These are phyloP conservation scores for Daedalea quercina DNA, from an alignment of 768 basidiomycete genomes.

Conservation along the genomic window DNA sequence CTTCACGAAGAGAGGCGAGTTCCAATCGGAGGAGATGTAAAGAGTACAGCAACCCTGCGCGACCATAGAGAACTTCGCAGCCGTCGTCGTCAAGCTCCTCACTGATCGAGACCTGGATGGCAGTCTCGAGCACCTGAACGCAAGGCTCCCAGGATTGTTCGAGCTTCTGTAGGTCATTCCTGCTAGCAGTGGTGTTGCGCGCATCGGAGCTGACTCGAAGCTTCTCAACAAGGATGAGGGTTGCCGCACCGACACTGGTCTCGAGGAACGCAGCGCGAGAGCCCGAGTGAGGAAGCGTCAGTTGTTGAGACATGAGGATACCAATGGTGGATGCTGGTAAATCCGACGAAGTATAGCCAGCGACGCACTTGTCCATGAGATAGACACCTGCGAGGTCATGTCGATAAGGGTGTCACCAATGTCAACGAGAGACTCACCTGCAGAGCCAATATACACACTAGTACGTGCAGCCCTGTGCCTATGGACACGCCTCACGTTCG, in stretches of 20 bases:
- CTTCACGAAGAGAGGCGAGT: slow-evolving; percentile 4
- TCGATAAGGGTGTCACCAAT: background rate
- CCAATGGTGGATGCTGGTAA: slow-evolving; percentile 4
- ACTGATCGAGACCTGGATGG: slow-evolving; percentile 7
- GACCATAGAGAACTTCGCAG: slow-evolving; percentile 54
- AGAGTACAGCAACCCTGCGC: slow-evolving; percentile 50
- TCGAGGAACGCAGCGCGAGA: slow-evolving; percentile 21
- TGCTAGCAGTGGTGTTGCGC: slow-evolving; percentile 3
- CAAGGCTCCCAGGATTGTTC: slow-evolving; percentile 6
- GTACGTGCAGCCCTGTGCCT: slow-evolving; percentile 12
- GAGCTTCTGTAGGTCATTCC: slow-evolving; percentile 8
- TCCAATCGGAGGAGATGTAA: slow-evolving; percentile 37
- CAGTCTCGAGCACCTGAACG: slow-evolving; percentile 8
- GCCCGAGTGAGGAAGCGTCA: slow-evolving; percentile 8
- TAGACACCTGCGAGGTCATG: slow-evolving; percentile 9
- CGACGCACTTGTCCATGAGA: slow-evolving; percentile 19
- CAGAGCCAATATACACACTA: slow-evolving; percentile 15
- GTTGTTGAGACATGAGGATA: slow-evolving; percentile 6
- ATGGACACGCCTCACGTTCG: slow-evolving; percentile 15
- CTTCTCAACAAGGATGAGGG: slow-evolving; percentile 18
- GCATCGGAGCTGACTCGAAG: slow-evolving; percentile 9
- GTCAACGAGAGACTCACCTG: slow-evolving; percentile 11
- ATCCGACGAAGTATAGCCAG: background rate
- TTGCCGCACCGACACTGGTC: slow-evolving; percentile 23
- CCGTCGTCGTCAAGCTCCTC: slow-evolving; percentile 34